Evolutionary conservation across 176 grass and related monocot genomes (phyloP), one percentile per base, ranked within the genome.

Genomic region (Thalia dealbata): DNA sequence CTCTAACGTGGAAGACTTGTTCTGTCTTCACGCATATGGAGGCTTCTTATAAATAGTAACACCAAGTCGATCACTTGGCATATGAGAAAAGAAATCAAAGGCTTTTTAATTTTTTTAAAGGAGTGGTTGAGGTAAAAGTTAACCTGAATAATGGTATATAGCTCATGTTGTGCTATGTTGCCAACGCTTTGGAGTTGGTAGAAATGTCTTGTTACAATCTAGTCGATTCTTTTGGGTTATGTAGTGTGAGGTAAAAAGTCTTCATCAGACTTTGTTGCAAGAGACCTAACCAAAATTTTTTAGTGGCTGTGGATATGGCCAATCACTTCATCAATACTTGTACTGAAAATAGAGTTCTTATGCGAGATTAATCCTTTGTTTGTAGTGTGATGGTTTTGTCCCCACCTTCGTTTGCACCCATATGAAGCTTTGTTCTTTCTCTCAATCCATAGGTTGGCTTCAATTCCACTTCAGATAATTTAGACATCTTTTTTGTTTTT

Each of bases 41-140:
- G 65, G 35, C 65, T n/a, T 68, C 65, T 68, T 68, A 44, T 18
- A 68, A 68, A 23, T 68, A 42, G 65, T 68, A 68, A 7, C 65
- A 43, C 16, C 64, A 44, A 44, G 65, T 68, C 24, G 65, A 44
- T 68, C 43, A 7, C 19, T 43, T 44, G 65, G 27, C 10, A 15
- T 48, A 48, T 8, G 11, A 48, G 45, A 48, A 48, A 48, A 48
- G 45, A 48, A 48, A 0, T 38, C 32, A 48, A 48, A 48, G 45
- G 11, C 11, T 48, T 48, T 8, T 48, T 48, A 48, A 38, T 38
- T 48, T 48, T 48, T 10, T 48, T 0, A 48, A 48, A n/a, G n/a
- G 45, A 48, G 45, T 48, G 45, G 45, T 48, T 48, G 45, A 3
- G 3, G 45, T 8, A 48, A 48, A 8, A 10, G 4, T 10, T 10